These are phyloP conservation scores for Cairneyella variabilis DNA, from an alignment of 495 filamentous ascomycete genomes.

Conservation along the genomic window DNA sequence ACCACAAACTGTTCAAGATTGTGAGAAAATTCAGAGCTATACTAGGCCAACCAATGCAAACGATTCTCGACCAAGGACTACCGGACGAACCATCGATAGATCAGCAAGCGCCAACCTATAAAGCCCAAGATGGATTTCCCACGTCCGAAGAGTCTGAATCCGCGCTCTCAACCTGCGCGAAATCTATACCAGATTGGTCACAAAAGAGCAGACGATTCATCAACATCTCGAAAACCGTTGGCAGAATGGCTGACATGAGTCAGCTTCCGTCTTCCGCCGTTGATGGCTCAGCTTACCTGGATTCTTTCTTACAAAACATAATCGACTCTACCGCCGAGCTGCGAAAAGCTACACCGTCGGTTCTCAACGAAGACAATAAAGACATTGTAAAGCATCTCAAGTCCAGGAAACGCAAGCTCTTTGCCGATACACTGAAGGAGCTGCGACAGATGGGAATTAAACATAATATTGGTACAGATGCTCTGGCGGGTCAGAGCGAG, in stretches of 20 bases:
- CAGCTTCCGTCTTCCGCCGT: slow-evolving; percentile 46
- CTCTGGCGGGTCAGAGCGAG: slow-evolving; percentile 67
- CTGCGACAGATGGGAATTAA: slow-evolving; percentile 86
- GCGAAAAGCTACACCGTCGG: slow-evolving; percentile 73
- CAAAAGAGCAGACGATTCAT: slow-evolving; percentile 63
- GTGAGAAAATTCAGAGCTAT: slow-evolving; percentile 81
- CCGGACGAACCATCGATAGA: slow-evolving; percentile 41
- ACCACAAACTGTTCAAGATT: slow-evolving; percentile 85
- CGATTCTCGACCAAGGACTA: slow-evolving; percentile 61
- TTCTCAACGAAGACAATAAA: slow-evolving; percentile 78
- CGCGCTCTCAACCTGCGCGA: slow-evolving; percentile 48
- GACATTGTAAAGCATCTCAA: slow-evolving; percentile 80
- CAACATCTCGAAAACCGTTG: slow-evolving; percentile 61
- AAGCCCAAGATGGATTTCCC: slow-evolving; percentile 18
- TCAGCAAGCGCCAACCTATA: slow-evolving; percentile 18
- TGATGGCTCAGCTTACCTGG: slow-evolving; percentile 56
- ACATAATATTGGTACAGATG: slow-evolving; percentile 65
- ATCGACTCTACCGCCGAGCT: slow-evolving; percentile 65
- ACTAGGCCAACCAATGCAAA: slow-evolving; percentile 66
- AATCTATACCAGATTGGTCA: slow-evolving; percentile 49
- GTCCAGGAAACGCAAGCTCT: slow-evolving; percentile 83
- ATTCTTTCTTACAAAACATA: slow-evolving; percentile 62
- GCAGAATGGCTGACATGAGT: slow-evolving; percentile 57
- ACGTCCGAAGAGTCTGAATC: slow-evolving; percentile 32
- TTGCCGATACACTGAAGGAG: slow-evolving; percentile 77